phyloP scores from a whole-genome alignment of 164 flowering plant species.

The Aristolochia fimbriata region DNA sequence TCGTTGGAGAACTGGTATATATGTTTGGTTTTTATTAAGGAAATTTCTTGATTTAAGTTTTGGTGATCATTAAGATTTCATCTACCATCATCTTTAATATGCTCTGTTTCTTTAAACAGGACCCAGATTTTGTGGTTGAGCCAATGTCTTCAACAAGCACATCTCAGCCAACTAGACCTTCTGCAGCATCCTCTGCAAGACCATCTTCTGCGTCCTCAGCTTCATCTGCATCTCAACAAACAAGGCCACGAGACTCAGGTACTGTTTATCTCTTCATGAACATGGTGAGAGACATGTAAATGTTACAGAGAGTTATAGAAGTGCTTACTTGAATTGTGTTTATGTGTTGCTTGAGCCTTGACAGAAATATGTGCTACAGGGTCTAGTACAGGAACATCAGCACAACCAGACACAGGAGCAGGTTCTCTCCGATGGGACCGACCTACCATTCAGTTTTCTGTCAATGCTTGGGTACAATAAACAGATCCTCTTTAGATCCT shows the following conservation, averaged over 20 bases:
- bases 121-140: constrained; percentile 82
- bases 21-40: too few relatives aligned
- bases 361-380: constrained; percentile 31
- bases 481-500: too few relatives aligned
- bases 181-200: constrained; percentile 31
- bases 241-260: constrained; percentile 57
- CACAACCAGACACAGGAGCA: constrained; percentile 33
- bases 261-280: background rate
- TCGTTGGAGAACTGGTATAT: too few relatives aligned
- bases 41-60: background rate
- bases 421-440: constrained; percentile 74
- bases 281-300: too few relatives aligned
- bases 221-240: constrained; percentile 42
- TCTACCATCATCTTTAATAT: background rate
- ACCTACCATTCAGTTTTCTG: constrained; percentile 82
- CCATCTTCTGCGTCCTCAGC: constrained; percentile 13
- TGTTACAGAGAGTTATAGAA: background rate
- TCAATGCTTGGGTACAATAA: constrained; percentile 89
- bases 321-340: too few relatives aligned
- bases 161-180: constrained; percentile 48
- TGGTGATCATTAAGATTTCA: background rate
- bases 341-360: too few relatives aligned
- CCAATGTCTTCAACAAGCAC: constrained; percentile 54
- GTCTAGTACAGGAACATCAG: constrained; percentile 46
- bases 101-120: constrained; percentile 34